Base-by-base conservation (phyloP, 176 grass and related monocot species). In the Musa acuminata region DNA sequence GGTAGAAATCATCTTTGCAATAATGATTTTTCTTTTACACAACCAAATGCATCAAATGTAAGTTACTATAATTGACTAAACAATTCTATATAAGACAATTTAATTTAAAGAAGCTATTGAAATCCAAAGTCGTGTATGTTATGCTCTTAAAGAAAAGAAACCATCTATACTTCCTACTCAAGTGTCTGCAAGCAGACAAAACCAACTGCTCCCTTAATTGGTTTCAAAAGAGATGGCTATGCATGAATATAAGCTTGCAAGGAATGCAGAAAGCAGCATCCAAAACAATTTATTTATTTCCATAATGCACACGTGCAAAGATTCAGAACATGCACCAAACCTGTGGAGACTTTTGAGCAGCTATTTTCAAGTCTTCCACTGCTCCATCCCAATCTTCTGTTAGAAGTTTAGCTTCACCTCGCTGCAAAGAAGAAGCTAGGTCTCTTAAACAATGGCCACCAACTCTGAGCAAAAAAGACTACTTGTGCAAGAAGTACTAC, bases 331-430 rank as follows among this genome's bases (percentile, higher is more conserved):
- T 77, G 8, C 20, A 51, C 16, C 43, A 64, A 13, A 88, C 87
- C 93, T 98, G 94, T 22, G 94, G 88, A 51, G 90, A 91, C 86
- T 93, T 98, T 82, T 98, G 83, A 77, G 86, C 84, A 59, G 94
- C 94, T 49, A 87, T 86, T 85, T 91, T 98, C 69, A 98, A 75
- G 75, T 98, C 94, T 77, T 91, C 80, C 55, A 98, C 85, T 2
- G 94, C 90, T 82, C 86, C 94, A 77, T 98, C 88, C 90, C 87
- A 98, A 82, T 98, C 94, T 85, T 98, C 90, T 69, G 77, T 59
- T 19, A 91, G 82, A 93, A 93, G 87, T 89, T 98, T 98, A 79
- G 94, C 94, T 78, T 98, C 90, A 68, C 90, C 94, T 88, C 89
- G 86, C 93, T 92, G 83, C 57, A 86, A 27, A 22, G 26, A 75